Conservation (phyloP, 805 yeast genomes). For the Saturnispora zaruensis region DNA sequence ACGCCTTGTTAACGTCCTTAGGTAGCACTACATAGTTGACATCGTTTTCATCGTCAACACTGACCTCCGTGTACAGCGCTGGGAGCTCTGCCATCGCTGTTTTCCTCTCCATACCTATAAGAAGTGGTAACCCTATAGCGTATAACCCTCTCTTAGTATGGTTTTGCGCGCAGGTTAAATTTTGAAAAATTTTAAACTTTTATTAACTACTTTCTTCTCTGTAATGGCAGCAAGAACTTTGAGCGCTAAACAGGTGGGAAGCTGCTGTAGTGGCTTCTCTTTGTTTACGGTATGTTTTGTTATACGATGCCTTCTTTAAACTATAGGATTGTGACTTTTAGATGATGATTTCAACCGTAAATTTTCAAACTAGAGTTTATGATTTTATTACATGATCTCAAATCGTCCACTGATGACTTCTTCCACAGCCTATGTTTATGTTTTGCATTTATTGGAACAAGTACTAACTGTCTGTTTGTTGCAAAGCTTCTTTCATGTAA, state of each 20-base stretch:
- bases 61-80: background rate
- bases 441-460: background rate
- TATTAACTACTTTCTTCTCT: slow-evolving; percentile 1
- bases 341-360: slow-evolving; percentile 41
- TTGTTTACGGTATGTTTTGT: background rate
- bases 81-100: background rate
- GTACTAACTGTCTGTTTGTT: background rate
- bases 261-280: background rate
- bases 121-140: slow-evolving; percentile 3
- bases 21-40: background rate
- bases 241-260: background rate
- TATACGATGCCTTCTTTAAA: slow-evolving; percentile 1
- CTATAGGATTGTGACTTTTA: background rate
- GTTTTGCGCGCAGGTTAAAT: slow-evolving; percentile 1
- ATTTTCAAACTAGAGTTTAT: slow-evolving; percentile 62
- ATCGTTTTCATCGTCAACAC: background rate
- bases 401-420: slow-evolving; percentile 28
- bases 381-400: slow-evolving; percentile 43
- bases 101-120: background rate
- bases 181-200: background rate
- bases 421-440: background rate
- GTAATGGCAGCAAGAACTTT: background rate
- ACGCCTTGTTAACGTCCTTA: background rate
- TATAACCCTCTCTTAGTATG: background rate
- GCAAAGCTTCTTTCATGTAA: background rate